Evolutionary conservation across 31 red algal species (phyloP), one percentile per base, ranked within the genome.

Genomic region (Endocladia muricata): DNA sequence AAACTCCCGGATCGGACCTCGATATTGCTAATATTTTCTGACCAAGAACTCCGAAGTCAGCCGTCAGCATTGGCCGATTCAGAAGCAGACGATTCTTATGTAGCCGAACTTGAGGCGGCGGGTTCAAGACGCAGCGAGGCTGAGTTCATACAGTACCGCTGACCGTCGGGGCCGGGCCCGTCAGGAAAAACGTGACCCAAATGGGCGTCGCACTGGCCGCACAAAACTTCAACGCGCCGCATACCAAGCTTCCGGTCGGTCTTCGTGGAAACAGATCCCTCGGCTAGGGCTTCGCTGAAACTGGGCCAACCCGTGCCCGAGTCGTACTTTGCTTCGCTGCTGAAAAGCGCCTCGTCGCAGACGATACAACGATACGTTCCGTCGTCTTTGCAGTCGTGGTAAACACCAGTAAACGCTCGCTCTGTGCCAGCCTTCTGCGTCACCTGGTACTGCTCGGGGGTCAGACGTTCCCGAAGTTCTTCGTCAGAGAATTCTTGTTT

Each of bases 241-340:
- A 80, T 34, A 28, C 76, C 25, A 35, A 8, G 23, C 21, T 86
- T 65, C 44, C 23, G 33, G 38, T 13, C 73, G 49, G 25, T 70
- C 13, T 73, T 41, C 2, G 25, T 38, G 4, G 55, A 25, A 76
- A 77, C 74, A 37, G 70, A 52, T 1, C 35, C 55, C 15, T 62
- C 42, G 0, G 33, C 38, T 17, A 87, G 58, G 4, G 91, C 52
- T 13, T 68, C 38, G 23, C n/a, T 91, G 47, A 90, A 94, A 1
- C 78, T 84, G 6, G 91, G 91, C 91, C 91, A 94, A 11, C 91
- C 91, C 1, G 91, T 89, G 19, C 91, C 91, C 2, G 85, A 90
- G 5, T 94, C 78, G 39, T 77, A 94, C 78, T 94, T 94, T 22
- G 88, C 57, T 1, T 86, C 87, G 23, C 58, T 43, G 8, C 41